phyloP scores from a whole-genome alignment of 2,329 filamentous ascomycete species.

The Claviceps arundinis region DNA sequence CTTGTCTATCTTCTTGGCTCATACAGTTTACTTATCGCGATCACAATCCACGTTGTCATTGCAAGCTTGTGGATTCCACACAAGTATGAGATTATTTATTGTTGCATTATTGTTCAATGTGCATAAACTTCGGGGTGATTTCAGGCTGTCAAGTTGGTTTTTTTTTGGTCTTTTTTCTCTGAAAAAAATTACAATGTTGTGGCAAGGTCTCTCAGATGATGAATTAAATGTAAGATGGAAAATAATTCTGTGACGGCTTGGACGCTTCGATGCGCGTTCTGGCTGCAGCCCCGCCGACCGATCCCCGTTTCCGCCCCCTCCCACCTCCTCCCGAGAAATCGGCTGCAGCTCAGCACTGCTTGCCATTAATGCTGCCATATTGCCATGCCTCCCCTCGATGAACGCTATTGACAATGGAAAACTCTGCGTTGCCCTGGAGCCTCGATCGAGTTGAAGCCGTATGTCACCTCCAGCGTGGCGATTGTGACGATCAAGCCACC shows the following conservation, averaged over 20 bases:
- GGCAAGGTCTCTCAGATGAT: neutral
- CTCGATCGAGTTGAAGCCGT: constrained; percentile 14
- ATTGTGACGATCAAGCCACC: neutral
- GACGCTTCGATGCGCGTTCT: neutral
- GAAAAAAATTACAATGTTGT: neutral
- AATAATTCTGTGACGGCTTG: neutral
- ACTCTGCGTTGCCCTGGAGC: constrained; percentile 8
- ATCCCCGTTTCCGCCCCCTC: neutral
- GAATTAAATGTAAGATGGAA: neutral
- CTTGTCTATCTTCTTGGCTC: neutral
- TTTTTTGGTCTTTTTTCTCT: too few species aligned
- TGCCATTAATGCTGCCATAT: neutral
- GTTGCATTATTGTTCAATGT: neutral
- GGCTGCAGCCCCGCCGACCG: neutral
- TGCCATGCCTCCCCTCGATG: constrained; percentile 1
- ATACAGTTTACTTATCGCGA: neutral
- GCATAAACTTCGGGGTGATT: neutral
- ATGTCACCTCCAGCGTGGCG: constrained; percentile 4
- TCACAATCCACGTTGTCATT: neutral
- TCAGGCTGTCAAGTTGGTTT: neutral
- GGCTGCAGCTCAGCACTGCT: neutral
- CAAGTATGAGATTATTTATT: neutral
- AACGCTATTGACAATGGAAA: constrained; percentile 7
- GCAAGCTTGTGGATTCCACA: neutral
- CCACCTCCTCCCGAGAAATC: neutral